A percentile compares a stretch with the other conserved stretches of the same genome.
These are phyloP conservation scores for Pythium phragmiticola DNA, from an alignment of 352 stramenopile genomes.

Conservation along the genomic window DNA sequence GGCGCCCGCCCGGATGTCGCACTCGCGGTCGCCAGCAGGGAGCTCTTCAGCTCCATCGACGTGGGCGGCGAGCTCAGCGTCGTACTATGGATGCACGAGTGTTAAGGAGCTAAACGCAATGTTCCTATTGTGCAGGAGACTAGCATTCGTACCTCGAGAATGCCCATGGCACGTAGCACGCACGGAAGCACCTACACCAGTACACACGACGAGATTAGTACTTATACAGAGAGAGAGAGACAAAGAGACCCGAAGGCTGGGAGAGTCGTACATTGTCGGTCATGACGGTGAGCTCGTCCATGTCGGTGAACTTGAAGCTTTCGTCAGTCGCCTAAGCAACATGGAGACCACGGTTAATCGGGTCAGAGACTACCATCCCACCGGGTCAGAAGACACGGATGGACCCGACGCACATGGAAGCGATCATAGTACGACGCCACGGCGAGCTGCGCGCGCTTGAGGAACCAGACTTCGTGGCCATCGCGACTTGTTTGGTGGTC, in stretches of 20 bases:
- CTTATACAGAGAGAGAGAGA: too few relatives aligned
- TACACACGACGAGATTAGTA: neutral
- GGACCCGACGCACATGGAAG: conserved; percentile 43
- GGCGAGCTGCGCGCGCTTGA: conserved; percentile 73
- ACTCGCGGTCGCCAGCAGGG: conserved; percentile 44
- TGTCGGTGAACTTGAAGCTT: conserved; percentile 55
- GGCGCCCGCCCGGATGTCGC: conserved; percentile 62
- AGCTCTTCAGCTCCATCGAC: conserved; percentile 56
- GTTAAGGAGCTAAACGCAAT: too few relatives aligned
- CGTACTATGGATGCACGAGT: conserved; percentile 37
- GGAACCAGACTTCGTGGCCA: conserved; percentile 45
- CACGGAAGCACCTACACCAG: conserved; percentile 58
- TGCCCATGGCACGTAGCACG: conserved; percentile 64
- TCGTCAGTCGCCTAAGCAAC: conserved; percentile 38
- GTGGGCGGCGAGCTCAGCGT: conserved; percentile 39
- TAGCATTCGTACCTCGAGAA: conserved; percentile 51
- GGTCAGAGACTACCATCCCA: neutral
- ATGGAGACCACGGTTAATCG: neutral
- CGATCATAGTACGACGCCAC: conserved; percentile 54
- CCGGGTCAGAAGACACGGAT: neutral
- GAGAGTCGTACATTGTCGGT: conserved; percentile 50
- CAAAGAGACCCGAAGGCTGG: conserved; percentile 16
- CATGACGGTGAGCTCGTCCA: conserved; percentile 58
- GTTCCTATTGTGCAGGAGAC: neutral
- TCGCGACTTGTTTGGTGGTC: conserved; percentile 54